These are phyloP conservation scores for Gossypium arboreum DNA, from an alignment of 345 rosid genomes.

Conservation along the genomic window DNA sequence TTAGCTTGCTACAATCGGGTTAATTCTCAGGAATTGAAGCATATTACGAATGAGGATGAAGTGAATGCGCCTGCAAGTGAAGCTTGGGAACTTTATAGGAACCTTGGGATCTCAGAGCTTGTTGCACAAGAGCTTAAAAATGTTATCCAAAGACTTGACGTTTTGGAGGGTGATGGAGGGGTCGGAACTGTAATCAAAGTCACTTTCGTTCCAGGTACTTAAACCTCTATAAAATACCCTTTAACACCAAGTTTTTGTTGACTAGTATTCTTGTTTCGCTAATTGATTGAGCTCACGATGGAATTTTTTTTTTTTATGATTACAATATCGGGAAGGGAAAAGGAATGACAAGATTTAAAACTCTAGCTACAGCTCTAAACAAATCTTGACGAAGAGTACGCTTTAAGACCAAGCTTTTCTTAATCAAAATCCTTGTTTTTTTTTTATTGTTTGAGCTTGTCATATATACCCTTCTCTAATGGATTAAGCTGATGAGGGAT, in stretches of 20 bases:
- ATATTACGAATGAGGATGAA: not conserved
- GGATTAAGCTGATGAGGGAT: too few relatives aligned
- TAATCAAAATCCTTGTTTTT: too few relatives aligned
- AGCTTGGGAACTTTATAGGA: not conserved
- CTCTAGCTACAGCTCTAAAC: too few relatives aligned
- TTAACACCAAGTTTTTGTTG: not conserved
- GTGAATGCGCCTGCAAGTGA: not conserved
- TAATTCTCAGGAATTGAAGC: not conserved
- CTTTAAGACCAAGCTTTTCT: too few relatives aligned
- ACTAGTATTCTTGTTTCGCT: too few relatives aligned
- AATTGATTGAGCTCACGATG: too few relatives aligned
- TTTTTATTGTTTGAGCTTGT: too few relatives aligned
- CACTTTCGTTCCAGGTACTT: not conserved
- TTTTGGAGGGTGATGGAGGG: slow-evolving; percentile 1
- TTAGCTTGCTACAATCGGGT: not conserved
- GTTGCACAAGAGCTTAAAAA: not conserved
- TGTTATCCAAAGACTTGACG: not conserved
- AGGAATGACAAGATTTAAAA: too few relatives aligned
- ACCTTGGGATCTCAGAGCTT: not conserved
- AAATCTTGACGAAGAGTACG: too few relatives aligned
- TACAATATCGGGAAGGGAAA: too few relatives aligned
- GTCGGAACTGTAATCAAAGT: not conserved
- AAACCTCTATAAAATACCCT: not conserved
- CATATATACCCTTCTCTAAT: too few relatives aligned
- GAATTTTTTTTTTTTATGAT: too few relatives aligned